Conservation (phyloP, 1,284 basidiomycete genomes). For the Fomitopsis betulina region DNA sequence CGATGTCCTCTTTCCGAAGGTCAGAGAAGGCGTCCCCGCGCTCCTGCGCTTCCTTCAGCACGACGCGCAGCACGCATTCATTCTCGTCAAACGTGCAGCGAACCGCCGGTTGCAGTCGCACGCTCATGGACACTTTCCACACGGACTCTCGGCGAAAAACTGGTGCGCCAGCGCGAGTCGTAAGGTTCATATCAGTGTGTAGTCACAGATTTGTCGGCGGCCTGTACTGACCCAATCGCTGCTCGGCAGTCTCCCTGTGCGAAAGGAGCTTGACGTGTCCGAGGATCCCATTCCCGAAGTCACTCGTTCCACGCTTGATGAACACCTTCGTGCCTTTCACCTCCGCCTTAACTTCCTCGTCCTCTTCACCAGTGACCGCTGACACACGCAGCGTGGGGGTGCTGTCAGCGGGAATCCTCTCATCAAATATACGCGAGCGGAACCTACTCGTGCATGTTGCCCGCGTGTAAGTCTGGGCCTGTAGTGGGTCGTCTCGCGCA, state of each 20-base stretch:
- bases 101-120: constrained; percentile 45
- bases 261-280: constrained; percentile 56
- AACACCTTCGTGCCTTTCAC: constrained; percentile 57
- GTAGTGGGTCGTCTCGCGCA: not conserved
- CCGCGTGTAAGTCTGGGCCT: constrained; percentile 3
- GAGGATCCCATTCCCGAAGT: constrained; percentile 55
- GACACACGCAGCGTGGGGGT: not conserved
- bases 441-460: not conserved
- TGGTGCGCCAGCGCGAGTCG: constrained; percentile 17
- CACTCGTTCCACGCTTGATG: constrained; percentile 52
- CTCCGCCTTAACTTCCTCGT: constrained; percentile 49
- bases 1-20: constrained; percentile 16
- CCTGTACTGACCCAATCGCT: constrained; percentile 41
- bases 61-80: constrained; percentile 50
- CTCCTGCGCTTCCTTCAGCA: constrained; percentile 45
- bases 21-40: constrained; percentile 8
- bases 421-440: not conserved
- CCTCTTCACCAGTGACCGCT: constrained; percentile 60
- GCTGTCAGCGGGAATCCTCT: not conserved
- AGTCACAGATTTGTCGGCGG: not conserved
- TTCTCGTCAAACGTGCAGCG: constrained; percentile 52
- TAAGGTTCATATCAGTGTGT: not conserved
- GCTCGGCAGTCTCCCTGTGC: constrained; percentile 33
- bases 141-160: constrained; percentile 66
- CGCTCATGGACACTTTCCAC: constrained; percentile 64